A percentile compares a stretch with the other conserved stretches of the same genome.
Evolutionary conservation across 169 alveolate genomes (phyloP).

Genomic region (Plasmodium relictum): DNA sequence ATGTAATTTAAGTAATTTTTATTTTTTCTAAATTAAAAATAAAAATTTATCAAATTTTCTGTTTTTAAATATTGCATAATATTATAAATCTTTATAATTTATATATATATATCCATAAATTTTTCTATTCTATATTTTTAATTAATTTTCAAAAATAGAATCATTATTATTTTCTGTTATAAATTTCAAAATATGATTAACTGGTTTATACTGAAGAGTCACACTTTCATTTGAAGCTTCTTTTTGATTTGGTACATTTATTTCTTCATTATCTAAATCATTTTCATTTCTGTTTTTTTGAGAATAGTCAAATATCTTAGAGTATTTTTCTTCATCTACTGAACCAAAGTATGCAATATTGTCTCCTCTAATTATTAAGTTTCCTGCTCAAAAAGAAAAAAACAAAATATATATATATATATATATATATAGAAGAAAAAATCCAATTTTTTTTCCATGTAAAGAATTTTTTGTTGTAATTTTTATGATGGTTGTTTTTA

Average conservation of each 20-base stretch:
- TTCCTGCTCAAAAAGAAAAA: slow-evolving; percentile 61
- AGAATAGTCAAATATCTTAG: slow-evolving; percentile 80
- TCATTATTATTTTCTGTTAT: slow-evolving; percentile 20
- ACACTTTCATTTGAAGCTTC: slow-evolving; percentile 7
- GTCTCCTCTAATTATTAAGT: slow-evolving; percentile 85
- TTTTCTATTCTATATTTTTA: background rate
- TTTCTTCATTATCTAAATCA: background rate
- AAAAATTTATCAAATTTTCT: too few relatives aligned
- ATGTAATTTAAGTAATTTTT: too few relatives aligned
- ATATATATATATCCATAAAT: too few relatives aligned
- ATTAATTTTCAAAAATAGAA: slow-evolving; percentile 51
- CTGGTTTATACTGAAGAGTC: slow-evolving; percentile 31
- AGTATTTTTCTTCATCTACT: slow-evolving; percentile 81
- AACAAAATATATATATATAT: background rate
- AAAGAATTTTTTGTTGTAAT: background rate
- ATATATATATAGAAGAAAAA: background rate
- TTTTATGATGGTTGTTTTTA: background rate
- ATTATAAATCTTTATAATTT: too few relatives aligned
- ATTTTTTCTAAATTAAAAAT: too few relatives aligned
- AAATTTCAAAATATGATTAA: slow-evolving; percentile 40
- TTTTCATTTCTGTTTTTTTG: slow-evolving; percentile 7
- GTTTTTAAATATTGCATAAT: too few relatives aligned
- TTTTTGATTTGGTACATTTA: background rate
- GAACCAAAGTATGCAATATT: slow-evolving; percentile 87
- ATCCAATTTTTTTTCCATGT: background rate